A percentile compares a stretch with the other conserved stretches of the same genome.
These are phyloP conservation scores for Azolla pinnata DNA, from an alignment of 75 land plant genomes.

Conservation along the genomic window DNA sequence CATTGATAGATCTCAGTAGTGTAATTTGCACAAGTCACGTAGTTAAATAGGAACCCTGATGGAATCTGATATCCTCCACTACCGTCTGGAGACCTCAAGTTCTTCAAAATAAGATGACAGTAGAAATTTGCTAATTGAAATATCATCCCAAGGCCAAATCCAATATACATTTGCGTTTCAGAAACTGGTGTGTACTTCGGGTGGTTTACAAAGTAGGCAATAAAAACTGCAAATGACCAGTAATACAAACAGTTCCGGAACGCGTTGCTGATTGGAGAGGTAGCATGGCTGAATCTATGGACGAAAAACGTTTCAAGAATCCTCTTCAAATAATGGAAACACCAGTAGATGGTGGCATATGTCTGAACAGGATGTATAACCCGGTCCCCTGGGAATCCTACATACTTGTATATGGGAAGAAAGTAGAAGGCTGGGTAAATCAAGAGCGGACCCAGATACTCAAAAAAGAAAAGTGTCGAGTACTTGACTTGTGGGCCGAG, in stretches of 20 bases:
- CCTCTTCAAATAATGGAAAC: conserved; percentile 84
- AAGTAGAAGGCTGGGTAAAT: conserved; percentile 81
- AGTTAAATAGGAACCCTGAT: conserved; percentile 82
- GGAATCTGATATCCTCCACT: conserved; percentile 87
- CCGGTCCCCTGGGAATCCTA: conserved; percentile 52
- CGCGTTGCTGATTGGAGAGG: conserved; percentile 80
- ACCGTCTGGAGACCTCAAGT: conserved; percentile 56
- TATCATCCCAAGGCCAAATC: conserved; percentile 65
- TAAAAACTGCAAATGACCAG: conserved; percentile 75
- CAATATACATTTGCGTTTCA: conserved; percentile 78
- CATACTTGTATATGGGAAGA: conserved; percentile 68
- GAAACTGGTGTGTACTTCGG: conserved; percentile 82
- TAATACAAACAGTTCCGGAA: conserved; percentile 87
- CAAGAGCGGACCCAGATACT: conserved; percentile 78
- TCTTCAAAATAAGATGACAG: conserved; percentile 70
- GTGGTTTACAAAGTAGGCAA: conserved; percentile 91
- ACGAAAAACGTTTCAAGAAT: conserved; percentile 87
- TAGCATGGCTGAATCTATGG: conserved; percentile 94
- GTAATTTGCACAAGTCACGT: conserved; percentile 91
- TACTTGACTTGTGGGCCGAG: conserved; percentile 82
- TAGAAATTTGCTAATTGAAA: conserved; percentile 72
- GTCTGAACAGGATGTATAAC: conserved; percentile 72
- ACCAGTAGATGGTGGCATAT: conserved; percentile 88
- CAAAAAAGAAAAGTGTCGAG: conserved; percentile 77
- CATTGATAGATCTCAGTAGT: conserved; percentile 96